Conservation (phyloP, 139 green algal species). For the Chlorella vulgaris region DNA sequence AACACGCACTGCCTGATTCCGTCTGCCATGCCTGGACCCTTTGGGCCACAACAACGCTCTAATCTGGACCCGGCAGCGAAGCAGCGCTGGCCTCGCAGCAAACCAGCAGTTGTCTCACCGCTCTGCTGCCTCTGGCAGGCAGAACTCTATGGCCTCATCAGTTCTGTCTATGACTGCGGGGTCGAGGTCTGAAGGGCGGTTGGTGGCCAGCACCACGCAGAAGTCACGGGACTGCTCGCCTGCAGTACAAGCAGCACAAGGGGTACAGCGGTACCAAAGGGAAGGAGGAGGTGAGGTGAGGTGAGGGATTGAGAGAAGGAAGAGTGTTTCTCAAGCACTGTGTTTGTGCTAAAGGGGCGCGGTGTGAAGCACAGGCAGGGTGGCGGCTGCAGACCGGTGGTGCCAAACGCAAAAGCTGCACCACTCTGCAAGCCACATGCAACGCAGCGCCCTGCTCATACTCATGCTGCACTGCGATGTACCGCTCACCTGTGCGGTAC, state of each 20-base stretch:
- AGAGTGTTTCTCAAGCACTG: too few relatives aligned
- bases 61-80: too few relatives aligned
- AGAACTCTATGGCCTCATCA: constrained; percentile 96
- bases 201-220: constrained; percentile 93
- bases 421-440: too few relatives aligned
- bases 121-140: constrained; percentile 71
- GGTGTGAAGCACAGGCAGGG: too few relatives aligned
- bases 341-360: not conserved
- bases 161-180: constrained; percentile 93
- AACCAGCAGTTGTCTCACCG: too few relatives aligned
- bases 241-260: not conserved
- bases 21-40: too few relatives aligned
- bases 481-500: constrained; percentile 71
- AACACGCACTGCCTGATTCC: too few relatives aligned
- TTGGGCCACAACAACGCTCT: too few relatives aligned
- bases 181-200: constrained; percentile 93
- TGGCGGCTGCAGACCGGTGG: too few relatives aligned
- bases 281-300: not conserved
- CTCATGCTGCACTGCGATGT: not conserved
- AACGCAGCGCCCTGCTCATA: too few relatives aligned
- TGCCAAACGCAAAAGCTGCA: too few relatives aligned
- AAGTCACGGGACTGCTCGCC: constrained; percentile 63
- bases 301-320: not conserved
- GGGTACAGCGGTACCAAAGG: not conserved
- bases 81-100: too few relatives aligned